Base-by-base conservation (phyloP, 139 green algal species). In the Protoeuglena noctilucae region DNA sequence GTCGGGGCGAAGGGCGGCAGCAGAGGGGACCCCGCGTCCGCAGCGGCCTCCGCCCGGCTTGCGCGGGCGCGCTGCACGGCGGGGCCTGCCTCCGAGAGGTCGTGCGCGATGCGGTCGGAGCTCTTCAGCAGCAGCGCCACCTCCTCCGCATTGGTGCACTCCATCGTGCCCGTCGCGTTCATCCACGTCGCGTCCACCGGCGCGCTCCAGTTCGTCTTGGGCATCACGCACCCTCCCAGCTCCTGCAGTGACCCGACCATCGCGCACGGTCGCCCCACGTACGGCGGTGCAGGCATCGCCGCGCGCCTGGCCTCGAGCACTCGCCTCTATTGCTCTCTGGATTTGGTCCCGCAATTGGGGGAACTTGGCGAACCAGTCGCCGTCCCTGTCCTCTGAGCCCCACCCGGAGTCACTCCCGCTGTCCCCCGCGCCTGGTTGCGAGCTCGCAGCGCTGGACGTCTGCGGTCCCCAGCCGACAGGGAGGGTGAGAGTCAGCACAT, bases 141-240 rank as follows among this genome's bases (percentile, higher is more conserved):
- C 48, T 93, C 79, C 48, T 78, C 80, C 2, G 75, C 22, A 41
- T 69, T 81, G 19, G 22, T 64, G 67, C 83, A 93, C 28, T 62
- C 58, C 22, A 76, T 30, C 12, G 28, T 75, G 40, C 68, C 72
- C 46, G 26, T 60, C 1, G 66, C 41, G 14, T 61, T 79, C 23
- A 97, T 46, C 89, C 89, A 96, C 9, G 68, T 48, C 19, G 84
- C 86, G 43, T 97, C 89, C 58, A 73, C 85, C 2, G 89, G 89
- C 23, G 61, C 74, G 65, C 79, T 91, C 89, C 89, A 97, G 25
- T 85, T 93, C 4, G 95, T 66, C 57, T 93, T 94, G 31, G 88
- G 88, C 22, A 84, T 54, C 18, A 93, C 82, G 1, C 23, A n/a
- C 0, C 84, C 84, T 0, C 83, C 76, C 56, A 89, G 64, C 41